Conservation (phyloP, 495 filamentous ascomycete species). For the Xanthoparmelia taractica region DNA sequence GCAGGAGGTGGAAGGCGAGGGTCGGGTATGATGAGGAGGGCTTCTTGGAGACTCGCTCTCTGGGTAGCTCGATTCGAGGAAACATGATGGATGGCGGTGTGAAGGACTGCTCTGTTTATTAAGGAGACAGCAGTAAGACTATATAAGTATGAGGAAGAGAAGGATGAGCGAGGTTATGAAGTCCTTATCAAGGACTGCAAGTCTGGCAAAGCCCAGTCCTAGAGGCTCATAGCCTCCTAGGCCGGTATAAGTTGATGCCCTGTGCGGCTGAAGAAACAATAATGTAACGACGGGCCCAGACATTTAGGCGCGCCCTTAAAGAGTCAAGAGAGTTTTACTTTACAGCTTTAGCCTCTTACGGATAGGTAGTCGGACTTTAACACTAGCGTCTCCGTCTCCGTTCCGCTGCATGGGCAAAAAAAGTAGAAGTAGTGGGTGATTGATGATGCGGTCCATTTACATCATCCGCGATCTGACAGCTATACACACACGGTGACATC, state of each 20-base stretch:
- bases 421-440: not conserved
- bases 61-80: not conserved
- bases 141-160: not conserved
- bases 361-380: not conserved
- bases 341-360: no score
- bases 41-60: slow-evolving; percentile 16
- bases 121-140: not conserved
- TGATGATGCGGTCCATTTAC: not conserved
- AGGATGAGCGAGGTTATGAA: not conserved
- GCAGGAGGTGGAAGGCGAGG: slow-evolving; percentile 51
- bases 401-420: not conserved
- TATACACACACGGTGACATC: no score
- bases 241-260: not conserved
- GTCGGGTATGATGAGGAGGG: slow-evolving; percentile 54
- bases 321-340: no score
- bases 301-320: not conserved
- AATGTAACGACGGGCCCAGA: not conserved
- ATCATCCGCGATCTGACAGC: not conserved
- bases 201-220: not conserved
- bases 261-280: not conserved
- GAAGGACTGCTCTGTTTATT: not conserved
- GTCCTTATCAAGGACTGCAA: not conserved
- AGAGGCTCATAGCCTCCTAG: no score
- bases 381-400: not conserved
- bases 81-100: slow-evolving; percentile 1